Evolutionary conservation across 2,329 filamentous ascomycete species (phyloP).

Genomic region (Sordariomycetes sp.): DNA sequence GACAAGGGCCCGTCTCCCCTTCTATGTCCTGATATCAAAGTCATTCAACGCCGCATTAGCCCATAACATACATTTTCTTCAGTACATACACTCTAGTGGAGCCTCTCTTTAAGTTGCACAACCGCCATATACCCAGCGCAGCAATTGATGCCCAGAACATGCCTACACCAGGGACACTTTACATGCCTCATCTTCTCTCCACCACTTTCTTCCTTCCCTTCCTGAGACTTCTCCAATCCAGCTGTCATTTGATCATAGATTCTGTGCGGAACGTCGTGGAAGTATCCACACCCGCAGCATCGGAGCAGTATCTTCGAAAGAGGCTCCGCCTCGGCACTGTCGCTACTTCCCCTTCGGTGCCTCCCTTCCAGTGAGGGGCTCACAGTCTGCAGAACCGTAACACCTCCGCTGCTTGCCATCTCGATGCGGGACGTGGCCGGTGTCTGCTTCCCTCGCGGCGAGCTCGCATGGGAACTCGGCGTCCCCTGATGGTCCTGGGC

Average conservation of each 20-base stretch:
- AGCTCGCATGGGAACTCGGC: neutral
- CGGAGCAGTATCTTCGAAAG: conserved; percentile 55
- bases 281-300: conserved; percentile 54
- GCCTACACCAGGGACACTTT: conserved; percentile 61
- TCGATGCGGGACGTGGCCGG: neutral
- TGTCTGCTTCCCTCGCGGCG: neutral
- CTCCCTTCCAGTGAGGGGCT: conserved; percentile 16
- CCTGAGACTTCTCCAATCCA: neutral
- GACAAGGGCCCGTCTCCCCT: neutral
- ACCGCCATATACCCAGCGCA: conserved; percentile 59
- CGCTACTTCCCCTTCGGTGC: neutral
- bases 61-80: neutral
- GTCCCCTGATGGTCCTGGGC: neutral
- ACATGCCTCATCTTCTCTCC: conserved; percentile 24
- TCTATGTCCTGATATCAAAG: neutral
- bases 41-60: neutral
- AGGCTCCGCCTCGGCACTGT: conserved; percentile 9
- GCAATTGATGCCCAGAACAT: conserved; percentile 59
- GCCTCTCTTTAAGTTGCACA: conserved; percentile 53
- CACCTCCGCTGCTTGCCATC: neutral
- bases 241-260: conserved; percentile 54
- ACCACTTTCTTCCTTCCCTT: conserved; percentile 10
- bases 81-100: conserved; percentile 29
- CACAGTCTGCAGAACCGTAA: neutral
- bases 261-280: conserved; percentile 54